Evolutionary conservation across 208 protist species (phyloP).

Genomic region (Tetramitus jugosus): DNA sequence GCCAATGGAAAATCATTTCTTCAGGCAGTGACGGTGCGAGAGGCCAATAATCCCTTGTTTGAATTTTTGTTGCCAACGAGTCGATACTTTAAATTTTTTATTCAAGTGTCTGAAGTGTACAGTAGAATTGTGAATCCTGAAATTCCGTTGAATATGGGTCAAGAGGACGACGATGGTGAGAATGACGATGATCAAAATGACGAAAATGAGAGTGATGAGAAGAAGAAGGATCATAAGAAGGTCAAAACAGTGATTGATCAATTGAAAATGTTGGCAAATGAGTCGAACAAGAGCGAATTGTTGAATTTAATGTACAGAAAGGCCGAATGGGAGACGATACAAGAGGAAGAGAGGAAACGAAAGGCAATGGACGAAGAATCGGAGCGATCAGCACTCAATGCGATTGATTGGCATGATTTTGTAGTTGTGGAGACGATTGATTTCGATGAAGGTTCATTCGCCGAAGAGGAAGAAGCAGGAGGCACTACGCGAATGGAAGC

Average conservation of each 20-base stretch:
- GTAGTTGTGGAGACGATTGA: constrained; percentile 13
- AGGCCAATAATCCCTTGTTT: constrained; percentile 6
- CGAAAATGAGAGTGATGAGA: not conserved
- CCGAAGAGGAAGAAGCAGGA: no score
- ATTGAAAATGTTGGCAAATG: not conserved
- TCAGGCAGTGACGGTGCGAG: not conserved
- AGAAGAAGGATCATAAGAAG: not conserved
- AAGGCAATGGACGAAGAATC: not conserved
- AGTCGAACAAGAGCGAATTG: not conserved
- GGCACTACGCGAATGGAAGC: no score
- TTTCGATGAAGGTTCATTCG: constrained; percentile 24
- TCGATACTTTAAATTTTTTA: constrained; percentile 6
- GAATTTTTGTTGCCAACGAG: not conserved
- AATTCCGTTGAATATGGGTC: no score
- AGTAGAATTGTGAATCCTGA: not conserved
- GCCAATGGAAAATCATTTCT: constrained; percentile 14
- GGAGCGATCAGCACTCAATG: not conserved
- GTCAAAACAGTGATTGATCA: not conserved
- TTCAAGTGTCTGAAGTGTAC: not conserved
- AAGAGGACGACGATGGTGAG: no score
- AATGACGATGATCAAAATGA: no score
- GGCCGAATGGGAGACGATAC: constrained; percentile 3
- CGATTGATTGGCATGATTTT: constrained; percentile 20
- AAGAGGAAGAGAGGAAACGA: not conserved
- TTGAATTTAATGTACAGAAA: not conserved